Evolutionary conservation across 257 asterid species (phyloP).

Genomic region (Avicennia marina): DNA sequence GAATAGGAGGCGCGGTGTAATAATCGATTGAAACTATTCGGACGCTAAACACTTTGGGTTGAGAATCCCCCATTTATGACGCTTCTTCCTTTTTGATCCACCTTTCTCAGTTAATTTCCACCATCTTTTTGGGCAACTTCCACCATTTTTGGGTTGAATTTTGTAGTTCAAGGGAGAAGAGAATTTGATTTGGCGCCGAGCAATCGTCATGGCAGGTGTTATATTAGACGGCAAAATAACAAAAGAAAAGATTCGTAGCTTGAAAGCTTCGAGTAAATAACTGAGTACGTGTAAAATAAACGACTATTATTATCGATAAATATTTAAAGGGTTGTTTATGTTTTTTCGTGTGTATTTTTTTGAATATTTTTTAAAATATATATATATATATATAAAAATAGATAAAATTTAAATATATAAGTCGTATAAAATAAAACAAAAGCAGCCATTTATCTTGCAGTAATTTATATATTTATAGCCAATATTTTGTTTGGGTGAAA

Average conservation of each 20-base stretch:
- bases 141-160: constrained; percentile 9
- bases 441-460: no score
- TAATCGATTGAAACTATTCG: constrained; percentile 86
- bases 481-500: no score
- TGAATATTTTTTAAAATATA: no score
- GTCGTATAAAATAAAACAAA: no score
- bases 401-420: no score
- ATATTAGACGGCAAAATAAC: neutral
- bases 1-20: constrained; percentile 74
- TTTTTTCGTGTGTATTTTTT: no score
- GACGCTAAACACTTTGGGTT: constrained; percentile 49
- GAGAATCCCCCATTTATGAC: constrained; percentile 58
- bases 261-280: constrained; percentile 5
- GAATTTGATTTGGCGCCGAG: constrained; percentile 21
- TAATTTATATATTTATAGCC: no score
- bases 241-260: neutral
- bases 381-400: no score
- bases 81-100: no score
- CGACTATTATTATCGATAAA: no score
- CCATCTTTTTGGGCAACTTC: neutral
- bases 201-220: neutral
- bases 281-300: no score
- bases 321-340: no score
- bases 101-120: neutral
- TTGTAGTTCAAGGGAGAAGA: neutral